Evolutionary conservation across 1,284 basidiomycete species (phyloP).

Genomic region (Pholiota adiposa): DNA sequence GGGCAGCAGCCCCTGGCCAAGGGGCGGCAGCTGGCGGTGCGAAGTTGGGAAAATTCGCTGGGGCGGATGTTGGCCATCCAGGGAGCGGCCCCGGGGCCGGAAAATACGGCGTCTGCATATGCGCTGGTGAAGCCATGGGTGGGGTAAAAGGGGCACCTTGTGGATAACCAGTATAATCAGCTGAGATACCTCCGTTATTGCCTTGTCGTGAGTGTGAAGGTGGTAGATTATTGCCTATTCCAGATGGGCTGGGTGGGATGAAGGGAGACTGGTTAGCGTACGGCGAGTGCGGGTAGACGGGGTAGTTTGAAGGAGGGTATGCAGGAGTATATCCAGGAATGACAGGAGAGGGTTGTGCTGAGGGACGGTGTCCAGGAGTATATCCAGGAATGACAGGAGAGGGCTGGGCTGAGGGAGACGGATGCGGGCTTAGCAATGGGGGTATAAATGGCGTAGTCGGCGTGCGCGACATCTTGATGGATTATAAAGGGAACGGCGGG

Average conservation of each 20-base stretch:
- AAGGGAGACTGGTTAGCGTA: slow-evolving; percentile 24
- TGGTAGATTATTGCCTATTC: slow-evolving; percentile 13
- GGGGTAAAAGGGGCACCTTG: slow-evolving; percentile 17
- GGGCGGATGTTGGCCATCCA: slow-evolving; percentile 7
- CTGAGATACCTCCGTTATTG: slow-evolving; percentile 21
- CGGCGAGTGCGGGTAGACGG: slow-evolving; percentile 25
- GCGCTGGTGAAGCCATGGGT: slow-evolving; percentile 5
- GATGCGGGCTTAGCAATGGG: slow-evolving; percentile 30
- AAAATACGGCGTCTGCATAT: slow-evolving; percentile 1
- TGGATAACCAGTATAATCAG: slow-evolving; percentile 33
- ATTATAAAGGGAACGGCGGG: slow-evolving; percentile 4
- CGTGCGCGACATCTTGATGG: slow-evolving; percentile 23
- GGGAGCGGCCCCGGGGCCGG: slow-evolving; percentile 2
- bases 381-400: slow-evolving; percentile 30
- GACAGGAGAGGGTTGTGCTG: slow-evolving; percentile 26
- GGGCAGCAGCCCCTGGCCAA: slow-evolving; percentile 13
- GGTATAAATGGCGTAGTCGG: slow-evolving; percentile 36
- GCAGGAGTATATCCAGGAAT: slow-evolving; percentile 23
- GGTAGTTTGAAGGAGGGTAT: slow-evolving; percentile 20
- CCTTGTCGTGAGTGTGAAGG: slow-evolving; percentile 7
- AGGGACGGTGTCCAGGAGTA: no score
- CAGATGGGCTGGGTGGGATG: slow-evolving; percentile 25
- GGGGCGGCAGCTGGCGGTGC: slow-evolving; percentile 11
- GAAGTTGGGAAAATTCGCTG: slow-evolving; percentile 17
- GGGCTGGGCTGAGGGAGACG: slow-evolving; percentile 23